phyloP scores from a whole-genome alignment of 148 eudicot species.

The Rhododendron vialii region DNA sequence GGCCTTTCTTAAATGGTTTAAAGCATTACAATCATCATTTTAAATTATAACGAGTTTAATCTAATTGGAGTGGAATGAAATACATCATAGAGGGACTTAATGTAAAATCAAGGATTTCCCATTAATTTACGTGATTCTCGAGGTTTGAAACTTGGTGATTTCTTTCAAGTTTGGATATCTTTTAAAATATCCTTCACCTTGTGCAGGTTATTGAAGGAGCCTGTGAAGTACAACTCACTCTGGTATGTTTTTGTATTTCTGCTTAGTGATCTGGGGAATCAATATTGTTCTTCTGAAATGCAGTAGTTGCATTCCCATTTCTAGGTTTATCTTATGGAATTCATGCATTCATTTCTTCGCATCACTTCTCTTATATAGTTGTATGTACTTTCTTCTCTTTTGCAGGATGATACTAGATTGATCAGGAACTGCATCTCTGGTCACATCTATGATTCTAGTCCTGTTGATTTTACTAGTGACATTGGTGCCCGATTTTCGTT shows the following conservation, averaged over 20 bases:
- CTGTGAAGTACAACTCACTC: slow-evolving; percentile 39
- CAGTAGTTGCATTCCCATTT: not conserved
- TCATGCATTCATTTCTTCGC: not conserved
- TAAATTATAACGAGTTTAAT: not conserved
- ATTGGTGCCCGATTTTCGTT: slow-evolving; percentile 48
- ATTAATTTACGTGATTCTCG: not conserved
- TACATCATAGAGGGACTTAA: not conserved
- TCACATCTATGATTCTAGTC: slow-evolving; percentile 55
- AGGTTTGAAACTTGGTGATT: not conserved
- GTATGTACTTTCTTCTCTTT: not conserved
- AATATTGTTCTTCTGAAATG: not conserved
- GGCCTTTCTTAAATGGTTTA: not conserved
- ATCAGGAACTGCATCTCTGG: slow-evolving; percentile 48
- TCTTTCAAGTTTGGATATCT: not conserved
- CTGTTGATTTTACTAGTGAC: slow-evolving; percentile 49
- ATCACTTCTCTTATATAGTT: not conserved
- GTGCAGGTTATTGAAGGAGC: slow-evolving; percentile 48
- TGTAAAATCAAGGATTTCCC: not conserved
- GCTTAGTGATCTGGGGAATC: not conserved
- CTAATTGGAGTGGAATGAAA: not conserved
- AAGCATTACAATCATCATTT: not conserved
- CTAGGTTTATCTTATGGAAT: not conserved
- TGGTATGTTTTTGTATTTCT: slow-evolving; percentile 24
- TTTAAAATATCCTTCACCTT: not conserved
- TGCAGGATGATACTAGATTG: slow-evolving; percentile 45